Evolutionary conservation across 139 green algal genomes (phyloP).

Genomic region (Chlorella sp.): DNA sequence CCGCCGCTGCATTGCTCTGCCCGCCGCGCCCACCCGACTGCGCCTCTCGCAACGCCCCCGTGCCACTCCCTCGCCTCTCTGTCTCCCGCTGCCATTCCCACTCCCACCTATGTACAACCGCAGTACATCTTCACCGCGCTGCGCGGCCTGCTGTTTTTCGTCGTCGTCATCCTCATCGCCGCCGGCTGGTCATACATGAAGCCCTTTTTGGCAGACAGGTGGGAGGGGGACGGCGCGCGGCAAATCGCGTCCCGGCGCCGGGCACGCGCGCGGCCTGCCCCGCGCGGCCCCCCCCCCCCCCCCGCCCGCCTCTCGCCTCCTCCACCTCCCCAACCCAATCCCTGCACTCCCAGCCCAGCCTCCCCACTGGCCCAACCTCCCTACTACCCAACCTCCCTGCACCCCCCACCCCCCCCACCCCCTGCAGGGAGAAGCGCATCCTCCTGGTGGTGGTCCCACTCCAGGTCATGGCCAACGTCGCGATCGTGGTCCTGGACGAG

Average conservation of each 20-base stretch:
- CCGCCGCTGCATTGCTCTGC: too few relatives aligned
- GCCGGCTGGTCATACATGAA: slow-evolving; percentile 92
- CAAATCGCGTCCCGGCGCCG: too few relatives aligned
- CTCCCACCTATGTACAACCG: too few relatives aligned
- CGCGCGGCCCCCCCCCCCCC: too few relatives aligned
- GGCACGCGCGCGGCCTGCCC: too few relatives aligned
- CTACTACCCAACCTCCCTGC: too few relatives aligned
- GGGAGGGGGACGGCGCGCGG: too few relatives aligned
- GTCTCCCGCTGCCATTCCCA: too few relatives aligned
- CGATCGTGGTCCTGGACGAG: slow-evolving; percentile 91
- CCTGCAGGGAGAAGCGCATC: slow-evolving; percentile 86
- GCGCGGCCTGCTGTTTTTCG: slow-evolving; percentile 92
- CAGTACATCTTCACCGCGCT: slow-evolving; percentile 94
- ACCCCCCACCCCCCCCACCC: too few relatives aligned
- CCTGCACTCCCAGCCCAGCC: not conserved
- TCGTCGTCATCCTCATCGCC: slow-evolving; percentile 89
- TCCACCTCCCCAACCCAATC: not conserved
- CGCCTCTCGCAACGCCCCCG: too few relatives aligned
- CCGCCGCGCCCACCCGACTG: too few relatives aligned
- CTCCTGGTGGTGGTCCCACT: slow-evolving; percentile 95
- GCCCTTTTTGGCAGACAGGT: slow-evolving; percentile 91
- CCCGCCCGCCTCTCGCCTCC: not conserved
- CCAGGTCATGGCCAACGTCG: slow-evolving; percentile 94
- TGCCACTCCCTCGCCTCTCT: not conserved
- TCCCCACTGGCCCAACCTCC: not conserved